Evolutionary conservation across 371 early-diverging fungal genomes (phyloP), one percentile per base, ranked within the genome.

Genomic region (Apophysomyces elegans): DNA sequence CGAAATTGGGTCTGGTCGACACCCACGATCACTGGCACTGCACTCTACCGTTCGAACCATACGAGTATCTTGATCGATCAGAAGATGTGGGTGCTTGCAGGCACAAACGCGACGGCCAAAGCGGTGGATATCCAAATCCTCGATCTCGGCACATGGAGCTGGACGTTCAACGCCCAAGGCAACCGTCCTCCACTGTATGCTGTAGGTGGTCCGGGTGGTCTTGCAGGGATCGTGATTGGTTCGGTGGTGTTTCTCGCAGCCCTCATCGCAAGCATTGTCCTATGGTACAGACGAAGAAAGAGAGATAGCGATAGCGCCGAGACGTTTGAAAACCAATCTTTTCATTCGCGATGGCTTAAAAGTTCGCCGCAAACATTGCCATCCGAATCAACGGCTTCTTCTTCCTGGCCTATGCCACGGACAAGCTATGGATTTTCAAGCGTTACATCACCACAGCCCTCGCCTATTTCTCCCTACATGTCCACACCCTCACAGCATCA

Each of bases 121-220:
- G 41, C 43, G 5, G 59, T 58, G 16, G 59, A 58, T 43, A 58
- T 58, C 7, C 59, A 43, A 11, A 43, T 58, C 4, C 36, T 58
- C 11, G 59, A 58, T 43, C 59, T 58, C 16, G 43, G 21, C 16
- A 39, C 36, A 5, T 32, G 59, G 59, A 58, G 36, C 1, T 58
- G 59, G 59, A 43, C 43, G 8, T 37, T 39, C 21, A 58, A 58
- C n/a, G 59, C 43, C 16, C 21, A 58, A 2, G 38, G 59, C 14
- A 37, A 58, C 16, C 12, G 58, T n/a, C 21, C 21, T 6, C 54
- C 16, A 50, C 36, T 58, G 41, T 7, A 13, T 5, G 36, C 26
- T 26, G 18, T 58, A 2, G 59, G 59, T 8, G 59, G 59, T 16
- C n/a, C 43, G 11, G 16, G 16, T 9, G 59, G 59, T 9, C 41